Conservation (phyloP, 192 early-diverging fungal genomes). For the Linnemannia zychae region DNA sequence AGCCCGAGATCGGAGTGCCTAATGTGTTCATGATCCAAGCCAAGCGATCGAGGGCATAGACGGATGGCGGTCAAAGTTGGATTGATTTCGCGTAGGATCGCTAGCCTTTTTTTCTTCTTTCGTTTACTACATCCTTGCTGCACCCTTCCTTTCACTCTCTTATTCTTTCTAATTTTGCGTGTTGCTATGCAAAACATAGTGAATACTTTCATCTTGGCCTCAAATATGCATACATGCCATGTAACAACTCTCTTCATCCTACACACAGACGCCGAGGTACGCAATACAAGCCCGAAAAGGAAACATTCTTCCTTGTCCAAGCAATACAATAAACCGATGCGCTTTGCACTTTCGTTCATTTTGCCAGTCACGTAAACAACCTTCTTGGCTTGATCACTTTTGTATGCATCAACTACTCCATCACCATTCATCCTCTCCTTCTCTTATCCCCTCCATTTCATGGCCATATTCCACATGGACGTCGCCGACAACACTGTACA, state of each 20-base stretch:
- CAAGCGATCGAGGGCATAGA: constrained; percentile 43
- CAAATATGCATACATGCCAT: too few relatives aligned
- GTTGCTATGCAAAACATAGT: too few relatives aligned
- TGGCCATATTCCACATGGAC: constrained; percentile 59
- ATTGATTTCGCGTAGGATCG: background rate
- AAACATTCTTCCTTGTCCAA: background rate
- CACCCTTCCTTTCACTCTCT: too few relatives aligned
- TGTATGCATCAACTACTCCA: background rate
- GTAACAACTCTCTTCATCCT: background rate
- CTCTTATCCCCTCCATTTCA: background rate
- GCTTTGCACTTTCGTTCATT: background rate
- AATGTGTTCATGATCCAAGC: constrained; percentile 69
- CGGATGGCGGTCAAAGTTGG: background rate
- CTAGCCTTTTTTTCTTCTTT: background rate
- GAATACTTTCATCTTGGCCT: too few relatives aligned
- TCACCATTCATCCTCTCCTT: background rate
- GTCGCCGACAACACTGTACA: constrained; percentile 67
- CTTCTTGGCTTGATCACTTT: background rate
- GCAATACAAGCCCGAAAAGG: background rate
- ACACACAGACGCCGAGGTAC: background rate
- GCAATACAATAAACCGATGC: background rate
- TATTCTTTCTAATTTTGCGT: too few relatives aligned
- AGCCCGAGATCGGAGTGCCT: constrained; percentile 75
- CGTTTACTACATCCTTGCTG: background rate
- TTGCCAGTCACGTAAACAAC: constrained; percentile 9